Base-by-base conservation (phyloP, 768 basidiomycete genomes). In the Leucogyrophana mollusca region DNA sequence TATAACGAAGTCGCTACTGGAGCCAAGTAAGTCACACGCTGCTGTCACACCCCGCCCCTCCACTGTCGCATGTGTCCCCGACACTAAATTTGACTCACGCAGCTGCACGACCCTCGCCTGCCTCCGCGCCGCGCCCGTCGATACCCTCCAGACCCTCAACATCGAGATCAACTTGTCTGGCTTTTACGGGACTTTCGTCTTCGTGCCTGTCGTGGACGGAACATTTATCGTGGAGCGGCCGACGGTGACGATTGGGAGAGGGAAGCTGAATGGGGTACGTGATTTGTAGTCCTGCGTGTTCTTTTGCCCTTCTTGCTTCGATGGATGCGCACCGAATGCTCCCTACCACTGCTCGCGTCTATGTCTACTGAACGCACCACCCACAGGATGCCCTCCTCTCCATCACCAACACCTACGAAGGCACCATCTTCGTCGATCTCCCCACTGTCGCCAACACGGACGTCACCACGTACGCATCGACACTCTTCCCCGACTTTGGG, bases 401-500 rank as follows among this genome's bases (percentile, higher is more conserved):
- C 1, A 63, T 74, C 1, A 73, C 71, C 2, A 77, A 76, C 43
- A 16, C 38, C 7, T 16, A 55, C 36, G 65, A 68, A 48, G 78
- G 77, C 1, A 22, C 34, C 2, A 34, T 47, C 11, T 77, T 77
- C 44, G 73, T 78, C 1, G 46, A 73, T 40, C 55, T 52, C 27
- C 58, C 40, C 9, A 41, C 53, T 3, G 50, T 55, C 5, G 45
- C 56, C 10, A 61, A 59, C 9, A 58, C 66, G 9, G 52, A 61
- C 33, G 36, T 58, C 5, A 30, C 62, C 1, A 45, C 64, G 2
- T 77, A 72, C 34, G 62, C 71, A 10, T 44, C 59, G 2, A 47
- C 63, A 4, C 55, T 78, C 13, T 78, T 73, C 56, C 76, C 77
- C 0, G 50, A 59, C 3, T 50, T 77, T 13, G 57, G 55, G 2